Evolutionary conservation across 2,329 filamentous ascomycete species (phyloP).

Genomic region (Periconia sp.): DNA sequence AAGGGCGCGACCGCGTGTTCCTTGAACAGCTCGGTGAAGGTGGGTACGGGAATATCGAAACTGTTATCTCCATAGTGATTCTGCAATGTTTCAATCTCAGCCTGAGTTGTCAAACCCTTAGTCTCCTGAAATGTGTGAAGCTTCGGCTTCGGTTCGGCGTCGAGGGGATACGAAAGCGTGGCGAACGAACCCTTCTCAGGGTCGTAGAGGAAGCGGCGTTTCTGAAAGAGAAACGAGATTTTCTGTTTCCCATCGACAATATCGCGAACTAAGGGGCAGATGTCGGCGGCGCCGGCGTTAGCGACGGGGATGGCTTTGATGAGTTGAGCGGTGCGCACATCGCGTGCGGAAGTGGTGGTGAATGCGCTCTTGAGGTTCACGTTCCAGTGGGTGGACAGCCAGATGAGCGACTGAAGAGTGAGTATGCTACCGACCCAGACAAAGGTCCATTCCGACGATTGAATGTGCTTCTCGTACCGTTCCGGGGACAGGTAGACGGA

Average conservation of each 20-base stretch:
- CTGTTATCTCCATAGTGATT: constrained; percentile 95
- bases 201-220: constrained; percentile 90
- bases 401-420: constrained; percentile 83
- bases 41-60: constrained; percentile 96
- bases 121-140: constrained; percentile 79
- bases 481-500: constrained; percentile 81
- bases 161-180: constrained; percentile 80
- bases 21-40: constrained; percentile 93
- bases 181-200: constrained; percentile 72
- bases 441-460: constrained; percentile 96
- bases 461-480: constrained; percentile 87
- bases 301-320: constrained; percentile 91
- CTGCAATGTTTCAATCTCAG: constrained; percentile 77
- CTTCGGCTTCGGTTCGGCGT: constrained; percentile 78
- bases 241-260: constrained; percentile 74
- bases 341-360: constrained; percentile 71
- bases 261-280: constrained; percentile 79
- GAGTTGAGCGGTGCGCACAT: constrained; percentile 72
- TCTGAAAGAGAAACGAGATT: constrained; percentile 93
- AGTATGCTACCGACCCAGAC: constrained; percentile 89
- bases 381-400: constrained; percentile 98
- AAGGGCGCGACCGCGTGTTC: constrained; percentile 98
- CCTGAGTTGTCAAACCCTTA: constrained; percentile 70
- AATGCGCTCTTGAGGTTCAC: constrained; percentile 82
- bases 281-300: constrained; percentile 87